Percentiles rank a stretch among this genome's conserved stretches.
Evolutionary conservation across 768 basidiomycete genomes (phyloP).

Genomic region (Russula dissimulans): DNA sequence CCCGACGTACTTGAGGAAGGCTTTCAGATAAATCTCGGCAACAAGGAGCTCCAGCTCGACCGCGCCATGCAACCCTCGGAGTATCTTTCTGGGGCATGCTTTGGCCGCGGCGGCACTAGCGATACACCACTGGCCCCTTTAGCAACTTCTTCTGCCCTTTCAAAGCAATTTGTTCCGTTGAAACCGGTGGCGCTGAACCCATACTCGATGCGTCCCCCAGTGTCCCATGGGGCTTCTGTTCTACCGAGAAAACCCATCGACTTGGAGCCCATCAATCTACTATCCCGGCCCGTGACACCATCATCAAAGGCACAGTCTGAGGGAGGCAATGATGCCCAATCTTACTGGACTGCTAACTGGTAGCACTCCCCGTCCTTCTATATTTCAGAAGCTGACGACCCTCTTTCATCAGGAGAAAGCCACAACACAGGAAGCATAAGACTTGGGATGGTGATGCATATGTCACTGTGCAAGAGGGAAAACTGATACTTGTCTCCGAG

Average conservation of each 20-base stretch:
- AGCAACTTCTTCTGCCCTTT: constrained; percentile 25
- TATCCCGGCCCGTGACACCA: neutral
- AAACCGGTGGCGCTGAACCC: constrained; percentile 26
- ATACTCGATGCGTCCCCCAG: constrained; percentile 21
- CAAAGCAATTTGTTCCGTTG: constrained; percentile 27
- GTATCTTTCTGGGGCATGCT: constrained; percentile 58
- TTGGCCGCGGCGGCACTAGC: constrained; percentile 32
- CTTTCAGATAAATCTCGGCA: constrained; percentile 34
- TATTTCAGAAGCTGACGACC: neutral
- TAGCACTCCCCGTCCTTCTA: constrained; percentile 23
- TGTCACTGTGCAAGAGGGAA: constrained; percentile 41
- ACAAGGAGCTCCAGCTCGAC: constrained; percentile 61
- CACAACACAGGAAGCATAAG: constrained; percentile 67
- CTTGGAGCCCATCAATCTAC: constrained; percentile 31
- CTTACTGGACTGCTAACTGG: constrained; percentile 68
- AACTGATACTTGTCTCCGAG: constrained; percentile 56
- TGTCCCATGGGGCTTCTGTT: constrained; percentile 19
- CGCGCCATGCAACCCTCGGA: constrained; percentile 43
- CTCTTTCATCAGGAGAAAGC: constrained; percentile 50
- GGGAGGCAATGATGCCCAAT: constrained; percentile 21
- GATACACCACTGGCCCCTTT: constrained; percentile 19
- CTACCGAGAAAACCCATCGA: constrained; percentile 27
- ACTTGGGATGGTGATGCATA: constrained; percentile 81
- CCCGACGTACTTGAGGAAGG: constrained; percentile 29
- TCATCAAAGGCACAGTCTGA: constrained; percentile 11